Evolutionary conservation across 805 yeast genomes (phyloP), one percentile per base, ranked within the genome.

Genomic region (Kregervanrija delftensis): DNA sequence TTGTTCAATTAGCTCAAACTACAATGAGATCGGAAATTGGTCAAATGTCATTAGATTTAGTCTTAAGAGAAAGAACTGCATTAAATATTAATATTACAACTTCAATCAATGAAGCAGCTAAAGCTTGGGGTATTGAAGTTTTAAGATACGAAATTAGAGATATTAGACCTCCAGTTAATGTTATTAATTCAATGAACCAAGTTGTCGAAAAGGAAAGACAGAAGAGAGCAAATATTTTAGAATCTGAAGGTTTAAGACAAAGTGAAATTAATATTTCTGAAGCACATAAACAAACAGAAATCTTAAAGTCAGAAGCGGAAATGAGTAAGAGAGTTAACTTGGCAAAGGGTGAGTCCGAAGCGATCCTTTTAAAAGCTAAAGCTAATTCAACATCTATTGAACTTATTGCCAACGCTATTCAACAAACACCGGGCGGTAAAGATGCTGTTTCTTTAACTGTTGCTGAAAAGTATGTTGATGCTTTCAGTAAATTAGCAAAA

Each of bases 21-120:
- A 85, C 95, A 11, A 86, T 86, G 96, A 72, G 96, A 56, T 80
- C 88, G 1, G 96, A 86, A 62, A 86, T 86, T 57, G 95, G 96
- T 41, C 86, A 85, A 51, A 68, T 86, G 69, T 73, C 89, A 3
- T 72, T 86, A 55, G 95, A 87, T 60, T 78, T 81, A 39, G 95
- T 86, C 13, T 70, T 86, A 53, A 73, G 79, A 49, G 95, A 86
- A 62, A 74, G 95, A 62, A 90, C 83, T 59, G 58, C 74, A 31
- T 72, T 86, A 53, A 86, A 86, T 64, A 63, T 64, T 51, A 83
- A 84, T 65, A 86, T 86, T 63, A 86, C 89, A 44, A 58, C 70
- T n/a, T 86, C 83, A 4, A 78, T 86, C 58, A 86, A 87, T 60
- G 93, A 85, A 56, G 95, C 95, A 12, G 86, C 95, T 11, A 67